These are phyloP conservation scores for Pyrenochaeta sp. DNA, from an alignment of 2,329 filamentous ascomycete genomes.

Conservation along the genomic window DNA sequence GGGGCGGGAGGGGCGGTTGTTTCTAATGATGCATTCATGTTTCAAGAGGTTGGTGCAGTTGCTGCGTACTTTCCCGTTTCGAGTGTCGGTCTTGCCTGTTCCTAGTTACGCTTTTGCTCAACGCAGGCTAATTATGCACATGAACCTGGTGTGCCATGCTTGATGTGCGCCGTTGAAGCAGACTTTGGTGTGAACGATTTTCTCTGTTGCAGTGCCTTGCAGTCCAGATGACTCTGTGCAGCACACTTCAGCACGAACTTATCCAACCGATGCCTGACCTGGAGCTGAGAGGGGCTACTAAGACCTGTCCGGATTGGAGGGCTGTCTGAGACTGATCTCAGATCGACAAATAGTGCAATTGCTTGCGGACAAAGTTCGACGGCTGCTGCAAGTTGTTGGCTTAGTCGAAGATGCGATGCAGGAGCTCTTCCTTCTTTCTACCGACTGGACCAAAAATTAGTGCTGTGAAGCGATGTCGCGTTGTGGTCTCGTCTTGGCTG, in stretches of 20 bases:
- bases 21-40: conserved; percentile 27
- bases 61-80: conserved; percentile 15
- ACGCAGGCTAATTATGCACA: conserved; percentile 19
- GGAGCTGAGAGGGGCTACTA: background rate
- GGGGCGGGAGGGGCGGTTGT: conserved; percentile 21
- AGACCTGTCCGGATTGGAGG: background rate
- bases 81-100: conserved; percentile 6
- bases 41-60: conserved; percentile 18
- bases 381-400: background rate
- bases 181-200: conserved; percentile 5
- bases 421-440: too few relatives aligned
- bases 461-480: too few relatives aligned
- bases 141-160: conserved; percentile 9
- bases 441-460: too few relatives aligned
- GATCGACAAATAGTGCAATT: background rate
- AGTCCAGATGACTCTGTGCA: conserved; percentile 9
- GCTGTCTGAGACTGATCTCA: conserved; percentile 1
- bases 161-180: conserved; percentile 7
- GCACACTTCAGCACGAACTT: conserved; percentile 5
- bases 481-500: too few relatives aligned
- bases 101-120: conserved; percentile 15
- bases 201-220: conserved; percentile 7
- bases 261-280: conserved; percentile 5
- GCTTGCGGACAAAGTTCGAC: background rate
- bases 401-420: too few relatives aligned